A percentile compares a stretch with the other conserved stretches of the same genome.
Evolutionary conservation across 352 stramenopile species (phyloP).

Genomic region (Pythium rishiriense): DNA sequence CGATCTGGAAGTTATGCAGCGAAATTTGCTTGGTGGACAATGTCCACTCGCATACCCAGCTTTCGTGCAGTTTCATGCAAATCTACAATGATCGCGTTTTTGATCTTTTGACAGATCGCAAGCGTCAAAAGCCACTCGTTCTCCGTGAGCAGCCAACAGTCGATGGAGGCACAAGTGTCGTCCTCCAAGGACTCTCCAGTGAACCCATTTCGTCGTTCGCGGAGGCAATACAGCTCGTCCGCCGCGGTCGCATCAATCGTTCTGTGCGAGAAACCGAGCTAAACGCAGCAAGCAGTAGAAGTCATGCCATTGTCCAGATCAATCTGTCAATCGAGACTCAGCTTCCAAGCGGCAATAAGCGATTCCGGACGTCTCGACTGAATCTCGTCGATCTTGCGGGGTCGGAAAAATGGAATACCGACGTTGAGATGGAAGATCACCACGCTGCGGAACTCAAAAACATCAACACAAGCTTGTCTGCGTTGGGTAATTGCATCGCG

Average conservation of each 20-base stretch:
- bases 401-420: conserved; percentile 85
- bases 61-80: conserved; percentile 90
- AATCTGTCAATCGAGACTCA: conserved; percentile 53
- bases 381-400: conserved; percentile 83
- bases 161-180: conserved; percentile 55
- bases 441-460: conserved; percentile 84
- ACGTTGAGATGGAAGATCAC: conserved; percentile 65
- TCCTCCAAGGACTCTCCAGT: conserved; percentile 60
- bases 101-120: conserved; percentile 83
- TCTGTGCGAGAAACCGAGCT: conserved; percentile 82
- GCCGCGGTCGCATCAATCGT: conserved; percentile 51
- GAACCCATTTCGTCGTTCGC: conserved; percentile 40
- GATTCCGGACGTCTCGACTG: conserved; percentile 49
- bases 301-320: conserved; percentile 91
- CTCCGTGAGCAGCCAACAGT: conserved; percentile 61
- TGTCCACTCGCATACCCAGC: conserved; percentile 30
- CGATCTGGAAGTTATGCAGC: conserved; percentile 68
- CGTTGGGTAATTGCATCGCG: conserved; percentile 90
- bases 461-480: conserved; percentile 91
- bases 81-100: conserved; percentile 95
- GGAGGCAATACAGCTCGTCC: conserved; percentile 58
- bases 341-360: conserved; percentile 35
- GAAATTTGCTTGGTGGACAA: not conserved
- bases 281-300: conserved; percentile 88
- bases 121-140: conserved; percentile 65